phyloP scores from a whole-genome alignment of 2,329 filamentous ascomycete genomes.

The Orbilia blumenaviensis region DNA sequence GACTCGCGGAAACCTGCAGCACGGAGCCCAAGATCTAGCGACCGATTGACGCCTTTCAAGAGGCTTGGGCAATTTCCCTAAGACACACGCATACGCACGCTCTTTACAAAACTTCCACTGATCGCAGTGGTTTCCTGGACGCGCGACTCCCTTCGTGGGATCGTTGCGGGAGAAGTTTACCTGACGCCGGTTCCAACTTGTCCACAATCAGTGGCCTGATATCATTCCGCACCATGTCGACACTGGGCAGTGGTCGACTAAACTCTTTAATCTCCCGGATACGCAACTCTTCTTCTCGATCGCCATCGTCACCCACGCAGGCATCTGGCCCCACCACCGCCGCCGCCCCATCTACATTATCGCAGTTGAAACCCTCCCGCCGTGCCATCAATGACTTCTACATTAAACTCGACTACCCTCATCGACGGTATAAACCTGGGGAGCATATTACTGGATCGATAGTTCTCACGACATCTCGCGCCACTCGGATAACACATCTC shows the following conservation, averaged over 20 bases:
- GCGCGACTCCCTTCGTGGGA: constrained; percentile 53
- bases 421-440: constrained; percentile 78
- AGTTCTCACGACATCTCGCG: constrained; percentile 76
- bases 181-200: background rate
- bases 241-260: constrained; percentile 21
- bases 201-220: background rate
- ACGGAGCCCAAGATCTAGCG: background rate
- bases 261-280: constrained; percentile 49
- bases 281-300: constrained; percentile 40
- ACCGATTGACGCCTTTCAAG: constrained; percentile 23
- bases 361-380: constrained; percentile 60
- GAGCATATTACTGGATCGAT: constrained; percentile 78
- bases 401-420: constrained; percentile 78
- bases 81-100: constrained; percentile 4
- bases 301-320: constrained; percentile 20
- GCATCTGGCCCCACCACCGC: constrained; percentile 3
- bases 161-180: constrained; percentile 35
- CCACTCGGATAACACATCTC: constrained; percentile 79
- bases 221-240: constrained; percentile 35
- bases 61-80: background rate
- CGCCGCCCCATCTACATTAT: constrained; percentile 10
- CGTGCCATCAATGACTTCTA: constrained; percentile 81
- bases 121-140: constrained; percentile 21
- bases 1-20: constrained; percentile 16
- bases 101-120: constrained; percentile 7